phyloP scores from a whole-genome alignment of 345 rosid species.

The Anastatica hierochuntica region DNA sequence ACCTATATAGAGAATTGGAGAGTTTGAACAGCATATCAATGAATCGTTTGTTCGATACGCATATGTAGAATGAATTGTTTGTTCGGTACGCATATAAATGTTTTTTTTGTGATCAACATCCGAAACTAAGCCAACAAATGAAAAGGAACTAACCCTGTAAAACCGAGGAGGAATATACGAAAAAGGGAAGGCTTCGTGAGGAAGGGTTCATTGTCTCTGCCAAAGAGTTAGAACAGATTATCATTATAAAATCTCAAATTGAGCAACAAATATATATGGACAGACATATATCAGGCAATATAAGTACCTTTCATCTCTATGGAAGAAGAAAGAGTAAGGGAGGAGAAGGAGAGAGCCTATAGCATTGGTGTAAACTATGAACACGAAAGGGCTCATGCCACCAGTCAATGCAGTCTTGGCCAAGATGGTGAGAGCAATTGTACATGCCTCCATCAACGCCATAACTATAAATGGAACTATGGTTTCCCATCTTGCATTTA shows the following conservation, averaged over 20 bases:
- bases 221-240: background rate
- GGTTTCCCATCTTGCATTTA: conserved; percentile 26
- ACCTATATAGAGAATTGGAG: too few species aligned
- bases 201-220: conserved; percentile 16
- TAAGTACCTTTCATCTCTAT: conserved; percentile 43
- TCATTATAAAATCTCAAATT: background rate
- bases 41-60: too few species aligned
- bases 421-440: conserved; percentile 59
- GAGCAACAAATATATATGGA: background rate
- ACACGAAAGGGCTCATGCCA: conserved; percentile 76
- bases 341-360: conserved; percentile 48
- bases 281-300: background rate
- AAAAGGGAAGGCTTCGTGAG: conserved; percentile 20
- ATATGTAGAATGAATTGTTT: too few species aligned
- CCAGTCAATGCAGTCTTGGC: conserved; percentile 47
- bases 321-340: conserved; percentile 55
- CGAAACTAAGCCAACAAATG: too few species aligned
- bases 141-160: conserved; percentile 13
- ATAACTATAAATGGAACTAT: conserved; percentile 39
- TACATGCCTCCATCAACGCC: conserved; percentile 61
- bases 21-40: too few species aligned
- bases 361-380: conserved; percentile 56
- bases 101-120: too few species aligned
- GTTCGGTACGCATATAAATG: too few species aligned
- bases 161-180: conserved; percentile 27